Evolutionary conservation across 1,139 yeast genomes (phyloP).

Genomic region (Taphrina pruni): DNA sequence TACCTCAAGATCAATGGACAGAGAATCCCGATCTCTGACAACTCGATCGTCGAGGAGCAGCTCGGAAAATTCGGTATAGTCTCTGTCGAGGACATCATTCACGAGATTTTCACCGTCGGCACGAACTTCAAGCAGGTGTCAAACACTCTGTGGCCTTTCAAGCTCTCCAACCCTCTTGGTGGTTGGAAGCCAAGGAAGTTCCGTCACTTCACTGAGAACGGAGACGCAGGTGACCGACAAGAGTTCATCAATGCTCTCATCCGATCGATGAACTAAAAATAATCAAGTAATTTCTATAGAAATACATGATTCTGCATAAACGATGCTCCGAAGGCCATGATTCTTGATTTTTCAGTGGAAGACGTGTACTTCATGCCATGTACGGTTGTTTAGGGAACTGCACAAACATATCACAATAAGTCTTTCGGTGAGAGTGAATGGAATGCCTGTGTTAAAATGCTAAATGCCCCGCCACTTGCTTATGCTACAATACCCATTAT

Average conservation of each 20-base stretch:
- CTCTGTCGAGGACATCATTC: constrained; percentile 96
- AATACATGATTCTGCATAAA: neutral
- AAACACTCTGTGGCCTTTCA: constrained; percentile 99
- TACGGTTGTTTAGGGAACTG: too few relatives aligned
- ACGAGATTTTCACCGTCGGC: constrained; percentile 96
- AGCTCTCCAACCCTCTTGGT: constrained; percentile 98
- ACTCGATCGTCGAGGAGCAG: constrained; percentile 88
- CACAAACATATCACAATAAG: too few relatives aligned
- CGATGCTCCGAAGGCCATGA: neutral
- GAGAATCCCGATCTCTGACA: constrained; percentile 93
- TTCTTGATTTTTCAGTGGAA: too few relatives aligned
- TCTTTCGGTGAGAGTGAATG: too few relatives aligned
- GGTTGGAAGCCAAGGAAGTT: constrained; percentile 99
- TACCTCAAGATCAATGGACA: constrained; percentile 99
- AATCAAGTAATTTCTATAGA: neutral
- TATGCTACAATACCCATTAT: too few relatives aligned
- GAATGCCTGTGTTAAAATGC: too few relatives aligned
- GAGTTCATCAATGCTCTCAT: constrained; percentile 96
- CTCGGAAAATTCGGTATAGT: constrained; percentile 97
- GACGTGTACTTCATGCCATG: too few relatives aligned
- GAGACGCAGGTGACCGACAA: constrained; percentile 99
- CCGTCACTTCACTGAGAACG: constrained; percentile 99
- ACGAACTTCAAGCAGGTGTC: constrained; percentile 99
- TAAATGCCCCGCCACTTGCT: too few relatives aligned
- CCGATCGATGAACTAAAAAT: constrained; percentile 86